These are phyloP conservation scores for Nemania sp. DNA, from an alignment of 2,329 filamentous ascomycete species.

Conservation along the genomic window DNA sequence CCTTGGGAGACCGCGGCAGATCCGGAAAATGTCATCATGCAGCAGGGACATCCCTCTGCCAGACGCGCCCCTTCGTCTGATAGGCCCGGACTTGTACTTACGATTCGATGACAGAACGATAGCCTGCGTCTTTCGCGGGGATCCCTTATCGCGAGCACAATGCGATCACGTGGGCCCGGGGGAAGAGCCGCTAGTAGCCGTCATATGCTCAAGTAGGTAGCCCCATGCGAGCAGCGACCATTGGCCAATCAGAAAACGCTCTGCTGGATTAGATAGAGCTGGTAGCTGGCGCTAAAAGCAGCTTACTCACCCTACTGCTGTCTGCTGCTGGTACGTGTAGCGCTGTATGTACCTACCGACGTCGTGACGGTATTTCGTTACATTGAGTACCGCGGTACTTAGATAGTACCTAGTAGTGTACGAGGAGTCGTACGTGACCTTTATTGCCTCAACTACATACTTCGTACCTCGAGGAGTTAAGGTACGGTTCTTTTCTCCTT, in stretches of 20 bases:
- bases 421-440: too few species aligned
- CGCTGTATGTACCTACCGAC: too few species aligned
- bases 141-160: slow-evolving; percentile 35
- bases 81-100: slow-evolving; percentile 34
- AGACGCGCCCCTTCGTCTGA: slow-evolving; percentile 29
- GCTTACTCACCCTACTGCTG: neutral
- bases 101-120: slow-evolving; percentile 36
- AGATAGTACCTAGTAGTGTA: too few species aligned
- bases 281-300: slow-evolving; percentile 15
- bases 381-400: too few species aligned
- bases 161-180: slow-evolving; percentile 38
- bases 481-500: neutral
- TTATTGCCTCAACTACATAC: too few species aligned
- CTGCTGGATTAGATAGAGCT: slow-evolving; percentile 18
- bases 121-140: slow-evolving; percentile 27
- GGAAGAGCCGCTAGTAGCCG: slow-evolving; percentile 42
- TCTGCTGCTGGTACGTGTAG: too few species aligned
- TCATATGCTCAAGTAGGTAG: slow-evolving; percentile 8
- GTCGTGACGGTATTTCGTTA: too few species aligned
- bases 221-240: slow-evolving; percentile 20
- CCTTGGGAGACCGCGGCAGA: slow-evolving; percentile 7
- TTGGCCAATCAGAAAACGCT: slow-evolving; percentile 38
- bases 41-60: slow-evolving; percentile 23
- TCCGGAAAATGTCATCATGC: slow-evolving; percentile 30
- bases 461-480: too few species aligned